These are phyloP conservation scores for Saitoella complicata DNA, from an alignment of 805 yeast genomes.

Conservation along the genomic window DNA sequence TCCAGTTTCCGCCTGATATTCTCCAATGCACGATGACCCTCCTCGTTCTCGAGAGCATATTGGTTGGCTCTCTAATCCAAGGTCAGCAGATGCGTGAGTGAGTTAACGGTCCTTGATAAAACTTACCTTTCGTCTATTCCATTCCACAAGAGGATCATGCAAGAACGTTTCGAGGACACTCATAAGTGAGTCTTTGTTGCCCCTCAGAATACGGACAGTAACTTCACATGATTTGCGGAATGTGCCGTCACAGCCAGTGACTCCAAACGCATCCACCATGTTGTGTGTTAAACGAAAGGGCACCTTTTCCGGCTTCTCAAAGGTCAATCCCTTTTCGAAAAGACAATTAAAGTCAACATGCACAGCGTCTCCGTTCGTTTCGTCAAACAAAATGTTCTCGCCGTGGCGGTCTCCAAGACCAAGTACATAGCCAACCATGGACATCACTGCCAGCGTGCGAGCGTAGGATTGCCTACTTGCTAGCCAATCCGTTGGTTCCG, in stretches of 20 bases:
- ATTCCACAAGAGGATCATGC: conserved; percentile 81
- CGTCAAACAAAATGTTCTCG: conserved; percentile 67
- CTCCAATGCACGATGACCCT: conserved; percentile 48
- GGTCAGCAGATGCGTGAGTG: too few species aligned
- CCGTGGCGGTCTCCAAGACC: conserved; percentile 96
- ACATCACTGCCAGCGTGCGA: conserved; percentile 85
- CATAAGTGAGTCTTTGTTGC: conserved; percentile 69
- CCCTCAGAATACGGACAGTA: conserved; percentile 53
- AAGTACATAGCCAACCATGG: conserved; percentile 83
- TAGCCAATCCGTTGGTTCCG: conserved; percentile 84
- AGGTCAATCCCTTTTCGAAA: conserved; percentile 60
- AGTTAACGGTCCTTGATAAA: background rate
- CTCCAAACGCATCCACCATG: conserved; percentile 77
- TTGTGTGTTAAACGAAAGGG: conserved; percentile 87
- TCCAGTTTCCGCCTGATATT: conserved; percentile 73
- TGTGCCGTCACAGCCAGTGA: conserved; percentile 76
- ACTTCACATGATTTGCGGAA: conserved; percentile 78
- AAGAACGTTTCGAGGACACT: conserved; percentile 82
- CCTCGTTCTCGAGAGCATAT: conserved; percentile 31
- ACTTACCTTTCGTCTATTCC: conserved; percentile 35
- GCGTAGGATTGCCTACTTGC: conserved; percentile 57
- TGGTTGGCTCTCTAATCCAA: too few species aligned
- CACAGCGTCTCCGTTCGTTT: conserved; percentile 57
- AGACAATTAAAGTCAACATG: conserved; percentile 96
- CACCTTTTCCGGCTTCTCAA: conserved; percentile 78